Evolutionary conservation across 169 alveolate genomes (phyloP).

Genomic region (Plasmodium relictum): DNA sequence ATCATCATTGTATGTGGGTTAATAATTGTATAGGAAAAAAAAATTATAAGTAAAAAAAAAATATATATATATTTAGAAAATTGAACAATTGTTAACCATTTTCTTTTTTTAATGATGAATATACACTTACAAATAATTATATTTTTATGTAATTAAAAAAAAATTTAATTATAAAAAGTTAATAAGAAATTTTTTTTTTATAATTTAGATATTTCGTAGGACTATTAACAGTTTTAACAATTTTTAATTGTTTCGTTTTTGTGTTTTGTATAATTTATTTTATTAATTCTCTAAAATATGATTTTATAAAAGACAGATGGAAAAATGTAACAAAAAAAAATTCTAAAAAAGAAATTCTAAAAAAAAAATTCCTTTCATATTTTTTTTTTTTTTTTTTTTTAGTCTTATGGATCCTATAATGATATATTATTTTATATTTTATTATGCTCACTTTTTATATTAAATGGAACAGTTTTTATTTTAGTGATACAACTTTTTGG

Average conservation of each 20-base stretch:
- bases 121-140: neutral
- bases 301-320: constrained; percentile 54
- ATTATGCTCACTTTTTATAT: constrained; percentile 35
- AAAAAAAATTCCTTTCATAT: neutral
- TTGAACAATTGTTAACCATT: neutral
- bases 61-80: constrained; percentile 2
- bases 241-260: constrained; percentile 62
- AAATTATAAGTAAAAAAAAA: constrained; percentile 80
- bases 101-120: neutral
- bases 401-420: constrained; percentile 73
- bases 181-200: neutral
- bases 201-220: constrained; percentile 62
- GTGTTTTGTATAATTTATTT: constrained; percentile 50
- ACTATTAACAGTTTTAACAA: constrained; percentile 30
- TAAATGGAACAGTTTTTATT: constrained; percentile 45
- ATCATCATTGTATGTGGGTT: constrained; percentile 94
- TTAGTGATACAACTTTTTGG: constrained; percentile 80
- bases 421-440: constrained; percentile 65
- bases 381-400: constrained; percentile 18
- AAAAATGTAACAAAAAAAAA: constrained; percentile 26
- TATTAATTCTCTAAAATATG: constrained; percentile 42
- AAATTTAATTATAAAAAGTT: neutral
- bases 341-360: no score
- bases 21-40: constrained; percentile 92
- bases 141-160: neutral